Percentiles rank a stretch among this genome's conserved stretches.
Conservation (phyloP, 257 asterid species). For the Vinca minor region DNA sequence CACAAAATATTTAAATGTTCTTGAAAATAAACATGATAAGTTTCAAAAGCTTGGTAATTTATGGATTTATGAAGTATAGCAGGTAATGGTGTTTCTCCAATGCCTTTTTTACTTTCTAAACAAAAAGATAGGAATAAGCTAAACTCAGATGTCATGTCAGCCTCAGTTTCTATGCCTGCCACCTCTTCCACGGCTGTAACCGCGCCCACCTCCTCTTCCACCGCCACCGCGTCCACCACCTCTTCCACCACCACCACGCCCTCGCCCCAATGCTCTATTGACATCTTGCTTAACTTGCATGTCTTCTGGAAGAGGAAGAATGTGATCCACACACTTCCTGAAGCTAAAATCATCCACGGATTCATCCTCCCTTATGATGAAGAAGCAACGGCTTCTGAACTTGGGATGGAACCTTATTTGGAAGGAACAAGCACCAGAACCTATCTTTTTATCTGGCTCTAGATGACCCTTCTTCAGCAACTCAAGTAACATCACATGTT, state of each 20-base stretch:
- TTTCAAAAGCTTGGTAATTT: background rate
- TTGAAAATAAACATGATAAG: background rate
- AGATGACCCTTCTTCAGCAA: constrained; percentile 77
- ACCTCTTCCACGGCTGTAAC: constrained; percentile 52
- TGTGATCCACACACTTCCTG: constrained; percentile 82
- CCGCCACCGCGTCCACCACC: constrained; percentile 57
- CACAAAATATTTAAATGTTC: background rate
- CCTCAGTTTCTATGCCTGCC: constrained; percentile 30
- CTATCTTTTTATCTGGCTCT: constrained; percentile 80
- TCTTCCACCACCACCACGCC: constrained; percentile 47
- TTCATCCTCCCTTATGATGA: constrained; percentile 68
- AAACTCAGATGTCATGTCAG: no score
- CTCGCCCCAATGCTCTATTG: constrained; percentile 51
- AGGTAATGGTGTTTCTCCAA: background rate
- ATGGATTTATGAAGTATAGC: background rate
- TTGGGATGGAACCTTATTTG: constrained; percentile 77
- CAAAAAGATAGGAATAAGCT: no score
- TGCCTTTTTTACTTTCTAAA: background rate
- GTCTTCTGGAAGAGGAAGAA: constrained; percentile 70
- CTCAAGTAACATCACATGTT: constrained; percentile 51
- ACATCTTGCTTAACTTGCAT: constrained; percentile 65
- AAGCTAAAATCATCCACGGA: constrained; percentile 81
- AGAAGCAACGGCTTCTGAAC: constrained; percentile 84
- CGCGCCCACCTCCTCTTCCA: constrained; percentile 45
- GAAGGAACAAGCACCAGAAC: constrained; percentile 54